Evolutionary conservation across 495 filamentous ascomycete genomes (phyloP), one percentile per base, ranked within the genome.

Genomic region (Penicillium ucsense): DNA sequence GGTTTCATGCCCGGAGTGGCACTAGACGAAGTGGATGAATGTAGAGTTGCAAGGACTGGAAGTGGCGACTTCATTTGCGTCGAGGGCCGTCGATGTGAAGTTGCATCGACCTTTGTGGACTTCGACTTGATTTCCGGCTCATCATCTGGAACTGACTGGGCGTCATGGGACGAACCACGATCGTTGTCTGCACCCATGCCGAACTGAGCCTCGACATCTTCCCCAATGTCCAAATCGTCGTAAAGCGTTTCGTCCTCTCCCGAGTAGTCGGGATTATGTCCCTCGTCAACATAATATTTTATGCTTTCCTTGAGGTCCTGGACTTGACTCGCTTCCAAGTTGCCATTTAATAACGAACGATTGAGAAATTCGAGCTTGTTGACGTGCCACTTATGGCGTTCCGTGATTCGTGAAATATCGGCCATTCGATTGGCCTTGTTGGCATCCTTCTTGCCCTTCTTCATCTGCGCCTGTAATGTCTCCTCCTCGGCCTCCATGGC

Each of bases 311-410:
- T 86, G 11, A 95, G 63, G 12, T 89, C 86, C 38, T 79, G 79
- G 39, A 98, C 94, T 56, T 89, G 82, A 10, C 86, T 84, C 11
- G 79, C 72, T 41, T 98, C 94, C 50, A 96, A 76, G 51, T 84
- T 85, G 41, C 89, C 91, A 64, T 98, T 98, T 54, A 95, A 88
- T 47, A 98, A 70, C 31, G 89, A 84, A 49, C 92, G 84, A 55
- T 88, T 77, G 46, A 97, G 81, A 39, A 97, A 75, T 66, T 98
- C 92, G 51, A 98, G 75, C 64, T 94, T 95, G 49, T 81, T 80
- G 54, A 91, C 82, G 59, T 98, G 94, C 85, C 87, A 96, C 67
- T 95, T 97, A 73, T 97, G 90, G 48, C 86, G 82, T 63, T 98
- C 94, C 57, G 86, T 85, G 55, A 84, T 74, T 47, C 76, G 76